Base-by-base conservation (phyloP, 1,139 yeast genomes). In the Wickerhamomyces sp. region DNA sequence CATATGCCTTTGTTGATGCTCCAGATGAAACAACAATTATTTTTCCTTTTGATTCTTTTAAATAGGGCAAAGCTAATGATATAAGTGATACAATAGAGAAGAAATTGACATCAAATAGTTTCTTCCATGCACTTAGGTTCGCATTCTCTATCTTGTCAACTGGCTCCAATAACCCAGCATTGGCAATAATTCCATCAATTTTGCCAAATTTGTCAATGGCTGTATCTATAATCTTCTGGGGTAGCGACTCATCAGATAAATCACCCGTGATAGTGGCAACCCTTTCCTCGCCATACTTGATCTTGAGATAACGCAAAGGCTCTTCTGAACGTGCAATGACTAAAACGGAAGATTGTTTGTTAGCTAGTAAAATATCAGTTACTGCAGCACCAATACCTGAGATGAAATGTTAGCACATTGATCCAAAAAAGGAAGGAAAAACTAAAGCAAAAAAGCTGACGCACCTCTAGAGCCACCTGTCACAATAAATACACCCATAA, bases 121-220 rank as follows among this genome's bases (percentile, higher is more conserved):
- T 56, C 48, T 72, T 76, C 94, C 96, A 86, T 20, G 64, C 70
- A 3, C 56, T 62, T 3, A 81, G 57, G 37, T 54, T 50, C 8
- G 64, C 59, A 15, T 62, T 56, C 31, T 63, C 79, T 30, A 88
- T 60, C 20, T 70, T 63, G 7, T 74, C 74, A 4, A 90, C 95
- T 0, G 97, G 96, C 20, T 80, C 90, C 44, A 92, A 64, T 0
- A 82, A 78, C 3, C 97, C 97, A 3, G 97, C 97, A 63, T 92
- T 90, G 43, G 89, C 81, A 34, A 92, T 73, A 7, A 88, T 60
- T 0, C 92, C 78, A 53, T 85, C 79, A 33, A 92, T 64, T 25
- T 68, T 65, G 1, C 68, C 92, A 55, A 74, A 81, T 43, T 67
- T 67, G 5, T 56, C 47, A 10, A 74, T 51, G 0, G 90, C 81